A percentile compares a stretch with the other conserved stretches of the same genome.
phyloP scores from a whole-genome alignment of 2,329 filamentous ascomycete species.

The Ascochyta rabiei region DNA sequence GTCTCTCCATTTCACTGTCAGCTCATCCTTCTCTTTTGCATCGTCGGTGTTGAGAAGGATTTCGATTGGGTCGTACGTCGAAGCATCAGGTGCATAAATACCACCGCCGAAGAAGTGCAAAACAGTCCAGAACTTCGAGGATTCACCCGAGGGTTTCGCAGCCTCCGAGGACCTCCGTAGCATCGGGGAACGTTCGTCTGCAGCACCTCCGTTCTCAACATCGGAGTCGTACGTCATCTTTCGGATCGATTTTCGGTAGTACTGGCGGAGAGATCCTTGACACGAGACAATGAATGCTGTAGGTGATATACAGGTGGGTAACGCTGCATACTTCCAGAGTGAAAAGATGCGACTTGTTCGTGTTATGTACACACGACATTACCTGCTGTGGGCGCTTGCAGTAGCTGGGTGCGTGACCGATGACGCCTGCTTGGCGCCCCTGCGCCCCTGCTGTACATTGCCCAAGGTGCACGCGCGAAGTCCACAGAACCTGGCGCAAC shows the following conservation, averaged over 20 bases:
- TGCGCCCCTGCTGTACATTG: slow-evolving; percentile 1
- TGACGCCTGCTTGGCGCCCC: slow-evolving; percentile 9
- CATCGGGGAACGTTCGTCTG: slow-evolving; percentile 31
- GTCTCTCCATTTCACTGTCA: slow-evolving; percentile 49
- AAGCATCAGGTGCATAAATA: slow-evolving; percentile 40
- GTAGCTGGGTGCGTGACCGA: slow-evolving; percentile 12
- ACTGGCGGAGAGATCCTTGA: background rate
- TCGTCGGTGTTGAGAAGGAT: slow-evolving; percentile 48
- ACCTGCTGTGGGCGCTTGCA: background rate
- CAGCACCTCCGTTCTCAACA: slow-evolving; percentile 22
- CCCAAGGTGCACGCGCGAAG: background rate
- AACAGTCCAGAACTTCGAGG: slow-evolving; percentile 16
- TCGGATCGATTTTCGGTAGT: slow-evolving; percentile 11
- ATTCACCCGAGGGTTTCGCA: slow-evolving; percentile 4
- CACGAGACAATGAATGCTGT: background rate
- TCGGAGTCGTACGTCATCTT: slow-evolving; percentile 31
- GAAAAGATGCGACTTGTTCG: background rate
- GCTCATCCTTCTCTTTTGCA: slow-evolving; percentile 38
- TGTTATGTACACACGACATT: slow-evolving; percentile 6
- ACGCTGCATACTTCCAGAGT: background rate
- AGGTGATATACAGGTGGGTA: slow-evolving; percentile 3
- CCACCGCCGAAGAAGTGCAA: slow-evolving; percentile 43
- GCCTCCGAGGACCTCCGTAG: slow-evolving; percentile 22
- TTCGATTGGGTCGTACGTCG: slow-evolving; percentile 47
- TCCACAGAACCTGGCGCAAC: slow-evolving; percentile 1